A percentile compares a stretch with the other conserved stretches of the same genome.
Conservation (phyloP, 2,329 filamentous ascomycete genomes). For the Hypoxylon sp. region DNA sequence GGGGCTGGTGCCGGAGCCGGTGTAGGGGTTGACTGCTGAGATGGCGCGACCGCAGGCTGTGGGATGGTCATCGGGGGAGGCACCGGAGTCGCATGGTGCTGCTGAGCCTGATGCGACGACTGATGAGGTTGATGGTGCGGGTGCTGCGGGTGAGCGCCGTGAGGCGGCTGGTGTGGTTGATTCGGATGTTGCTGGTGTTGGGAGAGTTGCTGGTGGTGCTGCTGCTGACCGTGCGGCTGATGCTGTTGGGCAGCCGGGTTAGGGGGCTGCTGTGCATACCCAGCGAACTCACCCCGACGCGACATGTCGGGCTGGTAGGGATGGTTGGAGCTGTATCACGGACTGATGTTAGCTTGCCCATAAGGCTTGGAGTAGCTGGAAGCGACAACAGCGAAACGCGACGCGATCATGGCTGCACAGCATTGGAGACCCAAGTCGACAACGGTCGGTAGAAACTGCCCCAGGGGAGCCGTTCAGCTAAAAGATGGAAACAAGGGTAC, state of each 20-base stretch:
- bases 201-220: slow-evolving; percentile 50
- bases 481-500: slow-evolving; percentile 22
- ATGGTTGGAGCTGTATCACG: slow-evolving; percentile 58
- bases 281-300: slow-evolving; percentile 58
- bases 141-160: slow-evolving; percentile 46
- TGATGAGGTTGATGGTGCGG: slow-evolving; percentile 50
- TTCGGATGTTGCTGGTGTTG: slow-evolving; percentile 55
- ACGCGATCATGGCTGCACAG: slow-evolving; percentile 43
- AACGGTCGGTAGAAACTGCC: slow-evolving; percentile 19
- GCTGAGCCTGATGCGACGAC: slow-evolving; percentile 46
- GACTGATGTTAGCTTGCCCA: slow-evolving; percentile 51
- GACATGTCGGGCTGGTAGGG: slow-evolving; percentile 65
- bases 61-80: slow-evolving; percentile 54
- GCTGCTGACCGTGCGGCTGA: slow-evolving; percentile 49
- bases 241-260: slow-evolving; percentile 52
- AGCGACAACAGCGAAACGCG: slow-evolving; percentile 36
- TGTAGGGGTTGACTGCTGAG: slow-evolving; percentile 52
- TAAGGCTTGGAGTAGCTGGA: slow-evolving; percentile 37
- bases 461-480: slow-evolving; percentile 23
- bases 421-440: slow-evolving; percentile 28
- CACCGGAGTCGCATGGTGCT: slow-evolving; percentile 53
- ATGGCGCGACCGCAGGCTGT: slow-evolving; percentile 48
- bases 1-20: slow-evolving; percentile 51
- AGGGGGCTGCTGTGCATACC: slow-evolving; percentile 46
- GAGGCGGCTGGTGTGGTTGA: slow-evolving; percentile 48